Conservation (phyloP, 2,329 filamentous ascomycete genomes). For the Aspergillus aculeatinus region DNA sequence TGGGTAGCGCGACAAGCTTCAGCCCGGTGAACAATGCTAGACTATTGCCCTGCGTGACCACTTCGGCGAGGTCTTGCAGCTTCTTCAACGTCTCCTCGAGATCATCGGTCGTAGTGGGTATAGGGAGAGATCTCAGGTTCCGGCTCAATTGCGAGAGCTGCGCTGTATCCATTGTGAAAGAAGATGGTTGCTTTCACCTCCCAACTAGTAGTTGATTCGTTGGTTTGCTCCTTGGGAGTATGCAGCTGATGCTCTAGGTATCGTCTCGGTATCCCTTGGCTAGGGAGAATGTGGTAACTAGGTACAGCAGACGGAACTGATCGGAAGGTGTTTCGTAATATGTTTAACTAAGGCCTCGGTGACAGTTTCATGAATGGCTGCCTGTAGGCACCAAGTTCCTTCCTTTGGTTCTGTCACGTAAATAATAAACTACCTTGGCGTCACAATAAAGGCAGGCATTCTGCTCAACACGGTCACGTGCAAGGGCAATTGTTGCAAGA, state of each 20-base stretch:
- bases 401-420: too few species aligned
- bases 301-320: too few species aligned
- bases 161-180: conserved; percentile 1
- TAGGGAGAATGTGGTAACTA: too few species aligned
- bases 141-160: conserved; percentile 7
- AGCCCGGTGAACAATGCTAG: conserved; percentile 22
- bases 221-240: background rate
- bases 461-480: too few species aligned
- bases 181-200: background rate
- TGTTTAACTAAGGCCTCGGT: too few species aligned
- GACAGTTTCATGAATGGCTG: too few species aligned
- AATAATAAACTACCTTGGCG: too few species aligned
- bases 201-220: background rate
- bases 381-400: too few species aligned
- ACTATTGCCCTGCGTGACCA: conserved; percentile 19
- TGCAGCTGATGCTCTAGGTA: background rate
- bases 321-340: too few species aligned
- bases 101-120: conserved; percentile 18
- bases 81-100: conserved; percentile 20
- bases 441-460: too few species aligned
- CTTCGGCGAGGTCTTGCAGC: conserved; percentile 16
- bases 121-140: conserved; percentile 12
- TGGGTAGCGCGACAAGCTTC: conserved; percentile 9
- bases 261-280: background rate
- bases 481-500: too few species aligned